Conservation (phyloP, 371 early-diverging fungal genomes). For the Circinella minor region DNA sequence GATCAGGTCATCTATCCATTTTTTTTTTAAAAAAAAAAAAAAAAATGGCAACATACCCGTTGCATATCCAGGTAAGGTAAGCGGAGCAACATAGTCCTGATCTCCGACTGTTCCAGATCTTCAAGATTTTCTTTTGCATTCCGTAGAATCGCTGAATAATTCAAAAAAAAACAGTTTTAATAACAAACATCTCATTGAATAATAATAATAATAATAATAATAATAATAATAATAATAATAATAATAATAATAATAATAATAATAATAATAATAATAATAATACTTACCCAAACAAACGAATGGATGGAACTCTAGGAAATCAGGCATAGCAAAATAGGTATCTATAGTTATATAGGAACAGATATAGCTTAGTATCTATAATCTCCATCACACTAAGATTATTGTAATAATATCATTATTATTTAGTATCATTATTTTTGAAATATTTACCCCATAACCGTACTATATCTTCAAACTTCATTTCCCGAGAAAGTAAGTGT, state of each 20-base stretch:
- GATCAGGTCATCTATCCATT: background rate
- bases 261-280: background rate
- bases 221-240: background rate
- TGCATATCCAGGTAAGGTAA: slow-evolving; percentile 80
- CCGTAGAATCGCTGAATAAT: slow-evolving; percentile 62
- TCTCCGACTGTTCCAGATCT: slow-evolving; percentile 91
- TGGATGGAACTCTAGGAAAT: slow-evolving; percentile 78
- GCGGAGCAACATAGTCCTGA: slow-evolving; percentile 80
- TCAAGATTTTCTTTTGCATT: slow-evolving; percentile 81
- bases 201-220: background rate
- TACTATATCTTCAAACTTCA: slow-evolving; percentile 78
- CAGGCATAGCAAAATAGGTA: slow-evolving; percentile 75
- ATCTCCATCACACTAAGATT: too few species aligned
- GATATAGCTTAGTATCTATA: too few species aligned
- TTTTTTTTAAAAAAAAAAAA: background rate
- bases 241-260: background rate
- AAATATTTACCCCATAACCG: slow-evolving; percentile 76
- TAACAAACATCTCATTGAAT: background rate
- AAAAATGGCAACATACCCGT: slow-evolving; percentile 46
- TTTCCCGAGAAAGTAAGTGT: slow-evolving; percentile 78
- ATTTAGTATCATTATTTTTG: too few species aligned
- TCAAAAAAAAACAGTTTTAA: background rate
- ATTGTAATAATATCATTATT: too few species aligned
- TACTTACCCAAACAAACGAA: slow-evolving; percentile 74
- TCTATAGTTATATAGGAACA: slow-evolving; percentile 42